Evolutionary conservation across 1,284 basidiomycete species (phyloP).

Genomic region (Rhodotorula sp.): DNA sequence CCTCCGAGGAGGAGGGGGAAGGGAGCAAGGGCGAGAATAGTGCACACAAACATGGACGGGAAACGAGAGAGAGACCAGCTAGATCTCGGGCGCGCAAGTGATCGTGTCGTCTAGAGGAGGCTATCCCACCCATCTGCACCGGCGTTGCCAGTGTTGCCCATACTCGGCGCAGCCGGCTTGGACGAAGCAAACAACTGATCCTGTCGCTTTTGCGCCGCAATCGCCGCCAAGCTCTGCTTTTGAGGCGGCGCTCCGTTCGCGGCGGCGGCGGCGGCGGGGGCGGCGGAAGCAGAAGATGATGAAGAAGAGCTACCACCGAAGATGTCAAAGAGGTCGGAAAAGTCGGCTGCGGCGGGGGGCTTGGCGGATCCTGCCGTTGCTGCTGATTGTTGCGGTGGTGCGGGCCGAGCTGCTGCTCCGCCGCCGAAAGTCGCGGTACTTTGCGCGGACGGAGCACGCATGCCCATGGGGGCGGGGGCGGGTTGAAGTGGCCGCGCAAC

Average conservation of each 20-base stretch:
- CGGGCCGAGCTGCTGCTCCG: neutral
- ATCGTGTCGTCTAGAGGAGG: constrained; percentile 17
- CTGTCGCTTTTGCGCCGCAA: constrained; percentile 47
- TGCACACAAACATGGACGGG: neutral
- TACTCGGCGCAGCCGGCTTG: neutral
- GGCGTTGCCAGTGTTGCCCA: neutral
- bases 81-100: too few species aligned
- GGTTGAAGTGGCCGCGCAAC: too few species aligned
- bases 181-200: constrained; percentile 27
- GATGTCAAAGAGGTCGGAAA: constrained; percentile 35
- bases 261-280: constrained; percentile 20
- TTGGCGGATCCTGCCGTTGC: neutral
- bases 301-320: constrained; percentile 1
- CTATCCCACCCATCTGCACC: constrained; percentile 26
- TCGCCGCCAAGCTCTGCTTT: constrained; percentile 49
- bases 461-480: too few species aligned
- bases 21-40: neutral
- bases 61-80: neutral
- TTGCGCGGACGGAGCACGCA: too few species aligned
- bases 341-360: constrained; percentile 24
- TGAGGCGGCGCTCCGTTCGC: constrained; percentile 5
- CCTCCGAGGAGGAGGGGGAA: too few species aligned
- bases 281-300: constrained; percentile 14
- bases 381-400: neutral
- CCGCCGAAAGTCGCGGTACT: neutral